Percentiles rank a stretch among this genome's conserved stretches.
phyloP scores from a whole-genome alignment of 805 yeast genomes.

The Candida odintsovae region DNA sequence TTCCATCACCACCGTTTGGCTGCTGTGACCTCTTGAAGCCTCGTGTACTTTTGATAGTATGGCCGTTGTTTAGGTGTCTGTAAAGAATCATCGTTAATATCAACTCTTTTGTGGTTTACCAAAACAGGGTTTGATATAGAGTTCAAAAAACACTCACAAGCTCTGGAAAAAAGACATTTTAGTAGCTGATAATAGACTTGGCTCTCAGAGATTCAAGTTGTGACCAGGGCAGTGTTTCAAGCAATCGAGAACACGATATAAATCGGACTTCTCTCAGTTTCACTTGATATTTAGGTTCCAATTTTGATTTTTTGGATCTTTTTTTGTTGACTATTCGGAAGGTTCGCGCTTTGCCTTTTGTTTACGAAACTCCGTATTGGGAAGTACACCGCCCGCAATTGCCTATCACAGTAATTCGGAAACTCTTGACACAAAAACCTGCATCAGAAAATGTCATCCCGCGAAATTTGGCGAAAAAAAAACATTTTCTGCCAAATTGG shows the following conservation, averaged over 20 bases:
- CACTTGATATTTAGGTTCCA: too few relatives aligned
- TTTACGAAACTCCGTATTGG: conserved; percentile 12
- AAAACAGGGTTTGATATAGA: neutral
- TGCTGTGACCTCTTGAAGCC: conserved; percentile 35
- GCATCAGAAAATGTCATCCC: neutral
- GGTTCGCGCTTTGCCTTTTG: too few relatives aligned
- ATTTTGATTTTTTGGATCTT: too few relatives aligned
- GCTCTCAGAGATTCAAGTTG: too few relatives aligned
- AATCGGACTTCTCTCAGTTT: too few relatives aligned
- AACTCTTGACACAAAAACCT: neutral
- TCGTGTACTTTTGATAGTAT: conserved; percentile 40
- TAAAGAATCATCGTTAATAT: conserved; percentile 4
- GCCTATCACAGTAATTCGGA: neutral
- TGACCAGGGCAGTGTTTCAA: too few relatives aligned
- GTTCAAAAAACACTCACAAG: conserved; percentile 15
- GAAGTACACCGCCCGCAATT: neutral
- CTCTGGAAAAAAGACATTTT: conserved; percentile 27
- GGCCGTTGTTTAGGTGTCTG: conserved; percentile 39
- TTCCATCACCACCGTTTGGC: neutral
- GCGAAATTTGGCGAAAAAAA: too few relatives aligned
- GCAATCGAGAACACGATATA: too few relatives aligned
- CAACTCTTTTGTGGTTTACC: neutral
- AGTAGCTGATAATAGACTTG: too few relatives aligned
- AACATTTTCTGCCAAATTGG: too few relatives aligned
- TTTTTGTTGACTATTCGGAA: conserved; percentile 9